Evolutionary conservation across 148 eudicot species (phyloP).

Genomic region (Dysphania ambrosioides): DNA sequence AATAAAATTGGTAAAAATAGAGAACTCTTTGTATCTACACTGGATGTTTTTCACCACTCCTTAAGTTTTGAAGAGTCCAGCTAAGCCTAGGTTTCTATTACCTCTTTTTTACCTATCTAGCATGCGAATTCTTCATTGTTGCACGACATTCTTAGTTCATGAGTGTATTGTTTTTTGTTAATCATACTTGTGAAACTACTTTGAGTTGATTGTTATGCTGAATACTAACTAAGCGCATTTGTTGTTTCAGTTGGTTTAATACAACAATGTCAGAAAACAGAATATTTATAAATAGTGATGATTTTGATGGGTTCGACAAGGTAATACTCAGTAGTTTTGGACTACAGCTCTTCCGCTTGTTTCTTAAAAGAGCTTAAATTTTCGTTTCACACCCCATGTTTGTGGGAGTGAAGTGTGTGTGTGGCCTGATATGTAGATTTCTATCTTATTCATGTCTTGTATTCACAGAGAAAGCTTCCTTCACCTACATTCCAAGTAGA

Average conservation of each 20-base stretch:
- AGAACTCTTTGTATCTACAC: no score
- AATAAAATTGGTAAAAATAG: no score
- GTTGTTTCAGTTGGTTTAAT: slow-evolving; percentile 78
- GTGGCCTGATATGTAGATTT: not conserved
- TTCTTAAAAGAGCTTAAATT: not conserved
- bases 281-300: slow-evolving; percentile 43
- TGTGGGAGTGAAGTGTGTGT: not conserved
- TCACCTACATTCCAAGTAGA: slow-evolving; percentile 81
- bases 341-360: not conserved
- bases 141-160: not conserved
- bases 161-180: not conserved
- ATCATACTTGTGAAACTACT: not conserved
- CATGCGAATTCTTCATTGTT: not conserved
- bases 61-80: no score
- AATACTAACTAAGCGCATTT: slow-evolving; percentile 2
- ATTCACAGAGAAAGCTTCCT: slow-evolving; percentile 74
- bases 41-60: no score
- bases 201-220: not conserved
- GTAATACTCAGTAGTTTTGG: slow-evolving; percentile 32
- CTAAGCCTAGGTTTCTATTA: not conserved
- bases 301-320: slow-evolving; percentile 85
- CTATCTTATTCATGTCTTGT: not conserved
- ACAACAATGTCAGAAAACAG: slow-evolving; percentile 80
- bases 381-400: not conserved
- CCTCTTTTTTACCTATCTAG: not conserved